These are phyloP conservation scores for Hawksworthiomyces lignivorus DNA, from an alignment of 2,329 filamentous ascomycete genomes.

Conservation along the genomic window DNA sequence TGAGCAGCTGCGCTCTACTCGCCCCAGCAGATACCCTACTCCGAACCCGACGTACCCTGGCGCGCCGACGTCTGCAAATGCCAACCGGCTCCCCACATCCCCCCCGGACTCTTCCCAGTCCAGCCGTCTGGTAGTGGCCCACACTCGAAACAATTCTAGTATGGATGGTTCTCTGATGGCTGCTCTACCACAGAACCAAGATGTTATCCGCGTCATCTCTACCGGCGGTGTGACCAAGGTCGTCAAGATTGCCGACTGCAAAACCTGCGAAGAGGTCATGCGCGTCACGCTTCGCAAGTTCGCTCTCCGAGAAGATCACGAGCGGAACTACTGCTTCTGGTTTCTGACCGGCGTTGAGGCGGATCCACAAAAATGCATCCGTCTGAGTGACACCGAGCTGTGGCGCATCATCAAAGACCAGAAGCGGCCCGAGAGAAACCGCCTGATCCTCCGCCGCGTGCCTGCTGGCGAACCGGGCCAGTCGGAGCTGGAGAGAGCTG, in stretches of 20 bases:
- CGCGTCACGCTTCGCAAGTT: slow-evolving; percentile 83
- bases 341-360: slow-evolving; percentile 80
- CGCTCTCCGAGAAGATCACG: slow-evolving; percentile 78
- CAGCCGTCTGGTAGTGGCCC: slow-evolving; percentile 53
- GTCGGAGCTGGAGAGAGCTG: slow-evolving; percentile 78
- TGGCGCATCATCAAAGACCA: slow-evolving; percentile 86
- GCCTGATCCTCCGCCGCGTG: slow-evolving; percentile 87
- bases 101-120: slow-evolving; percentile 51
- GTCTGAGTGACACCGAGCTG: slow-evolving; percentile 78
- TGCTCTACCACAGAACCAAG: slow-evolving; percentile 74
- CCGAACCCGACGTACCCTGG: slow-evolving; percentile 17
- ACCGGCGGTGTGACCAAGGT: slow-evolving; percentile 88
- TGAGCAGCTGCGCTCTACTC: slow-evolving; percentile 40
- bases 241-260: slow-evolving; percentile 86
- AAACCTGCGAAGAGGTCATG: slow-evolving; percentile 87
- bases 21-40: slow-evolving; percentile 50
- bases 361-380: slow-evolving; percentile 71
- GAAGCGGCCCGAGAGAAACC: slow-evolving; percentile 76
- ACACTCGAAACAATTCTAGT: slow-evolving; percentile 75
- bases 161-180: slow-evolving; percentile 82
- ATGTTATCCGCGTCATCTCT: slow-evolving; percentile 87
- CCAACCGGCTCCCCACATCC: slow-evolving; percentile 49
- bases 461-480: slow-evolving; percentile 83
- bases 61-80: slow-evolving; percentile 24
- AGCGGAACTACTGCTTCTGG: slow-evolving; percentile 96